Conservation (phyloP, 2,329 filamentous ascomycete genomes). For the Sclerotinia borealis region DNA sequence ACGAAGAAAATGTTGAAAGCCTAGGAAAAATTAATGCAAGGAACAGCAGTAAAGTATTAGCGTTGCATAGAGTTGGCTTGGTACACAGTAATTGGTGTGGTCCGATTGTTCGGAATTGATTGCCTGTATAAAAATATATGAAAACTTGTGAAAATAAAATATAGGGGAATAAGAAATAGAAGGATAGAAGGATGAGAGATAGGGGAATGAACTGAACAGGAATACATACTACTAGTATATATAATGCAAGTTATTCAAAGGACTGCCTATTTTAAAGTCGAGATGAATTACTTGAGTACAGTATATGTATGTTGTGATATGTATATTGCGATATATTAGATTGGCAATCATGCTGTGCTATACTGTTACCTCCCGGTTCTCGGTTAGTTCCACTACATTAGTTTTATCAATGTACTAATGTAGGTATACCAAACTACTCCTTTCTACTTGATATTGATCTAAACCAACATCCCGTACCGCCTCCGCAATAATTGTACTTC, state of each 20-base stretch:
- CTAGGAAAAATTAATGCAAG: neutral
- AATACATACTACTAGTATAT: no score
- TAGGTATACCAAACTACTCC: neutral
- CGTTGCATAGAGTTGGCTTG: no score
- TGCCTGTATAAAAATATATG: neutral
- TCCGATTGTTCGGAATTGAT: conserved; percentile 2
- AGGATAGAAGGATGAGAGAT: neutral
- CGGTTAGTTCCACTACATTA: neutral
- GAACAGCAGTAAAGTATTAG: conserved; percentile 4
- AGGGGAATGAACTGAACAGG: neutral
- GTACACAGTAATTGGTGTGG: neutral
- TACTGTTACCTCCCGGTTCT: neutral
- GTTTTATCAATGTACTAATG: no score
- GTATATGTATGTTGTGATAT: neutral
- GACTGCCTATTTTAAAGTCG: neutral
- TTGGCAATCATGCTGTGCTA: neutral
- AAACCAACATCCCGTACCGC: conserved; percentile 33
- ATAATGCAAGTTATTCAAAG: neutral
- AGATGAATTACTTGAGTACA: neutral
- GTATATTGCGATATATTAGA: neutral
- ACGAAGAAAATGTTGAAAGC: neutral
- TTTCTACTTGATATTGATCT: neutral
- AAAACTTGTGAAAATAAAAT: neutral
- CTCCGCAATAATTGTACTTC: conserved; percentile 40
- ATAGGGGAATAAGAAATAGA: neutral